phyloP scores from a whole-genome alignment of 2,329 filamentous ascomycete species.

The Xylariaceae sp. region DNA sequence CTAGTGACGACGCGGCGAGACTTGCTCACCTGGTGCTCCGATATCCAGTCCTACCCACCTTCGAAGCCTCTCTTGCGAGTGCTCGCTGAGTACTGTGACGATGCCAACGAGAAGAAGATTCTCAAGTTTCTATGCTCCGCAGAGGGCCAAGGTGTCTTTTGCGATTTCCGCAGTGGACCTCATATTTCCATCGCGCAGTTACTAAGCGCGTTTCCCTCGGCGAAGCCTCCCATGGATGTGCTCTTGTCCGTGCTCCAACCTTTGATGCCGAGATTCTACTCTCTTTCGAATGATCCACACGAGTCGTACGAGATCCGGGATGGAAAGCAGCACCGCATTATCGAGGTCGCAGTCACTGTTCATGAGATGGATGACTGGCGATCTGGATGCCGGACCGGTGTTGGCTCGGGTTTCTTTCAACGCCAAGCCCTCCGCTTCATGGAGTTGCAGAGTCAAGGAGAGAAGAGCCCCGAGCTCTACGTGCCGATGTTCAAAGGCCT shows the following conservation, averaged over 20 bases:
- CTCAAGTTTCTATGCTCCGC: conserved; percentile 79
- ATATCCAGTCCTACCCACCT: conserved; percentile 87
- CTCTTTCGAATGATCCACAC: conserved; percentile 91
- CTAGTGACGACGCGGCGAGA: conserved; percentile 87
- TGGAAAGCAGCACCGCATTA: conserved; percentile 67
- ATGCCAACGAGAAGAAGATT: conserved; percentile 81
- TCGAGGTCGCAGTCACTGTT: conserved; percentile 95
- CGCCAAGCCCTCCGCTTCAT: conserved; percentile 71
- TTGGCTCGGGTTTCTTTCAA: conserved; percentile 91
- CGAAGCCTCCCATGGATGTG: conserved; percentile 77
- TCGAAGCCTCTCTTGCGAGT: conserved; percentile 82
- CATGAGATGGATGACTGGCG: conserved; percentile 82
- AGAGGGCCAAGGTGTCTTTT: conserved; percentile 88
- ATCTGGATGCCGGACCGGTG: conserved; percentile 66
- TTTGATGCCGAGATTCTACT: conserved; percentile 98
- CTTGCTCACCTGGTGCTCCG: conserved; percentile 91
- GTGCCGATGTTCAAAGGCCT: conserved; percentile 97
- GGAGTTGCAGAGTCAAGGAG: conserved; percentile 58
- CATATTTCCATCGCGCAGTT: conserved; percentile 82
- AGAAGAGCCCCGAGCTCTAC: conserved; percentile 56
- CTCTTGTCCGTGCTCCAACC: conserved; percentile 76
- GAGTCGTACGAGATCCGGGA: conserved; percentile 64
- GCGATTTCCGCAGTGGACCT: conserved; percentile 85
- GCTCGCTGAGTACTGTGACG: conserved; percentile 76
- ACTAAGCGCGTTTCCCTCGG: conserved; percentile 84